Base-by-base conservation (phyloP, 78 protist species). In the Dictyostelium intermedium region DNA sequence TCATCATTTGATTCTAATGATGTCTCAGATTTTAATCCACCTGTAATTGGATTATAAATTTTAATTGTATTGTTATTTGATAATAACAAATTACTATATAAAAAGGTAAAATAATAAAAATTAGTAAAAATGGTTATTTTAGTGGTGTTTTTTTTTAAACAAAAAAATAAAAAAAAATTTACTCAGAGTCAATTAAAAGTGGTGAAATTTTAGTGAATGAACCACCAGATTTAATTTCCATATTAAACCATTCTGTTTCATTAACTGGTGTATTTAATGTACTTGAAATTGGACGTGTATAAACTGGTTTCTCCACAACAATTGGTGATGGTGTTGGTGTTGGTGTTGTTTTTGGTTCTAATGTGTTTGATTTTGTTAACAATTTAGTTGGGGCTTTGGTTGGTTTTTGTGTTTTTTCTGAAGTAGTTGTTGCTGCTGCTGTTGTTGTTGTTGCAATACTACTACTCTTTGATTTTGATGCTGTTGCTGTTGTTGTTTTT, bases 1-100 rank as follows among this genome's bases (percentile, higher is more conserved):
- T 72, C 79, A 34, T 72, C 35, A 9, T 30, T 72, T 72, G 79
- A 34, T 72, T 72, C 79, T 72, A 72, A 34, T 41, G 82, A 77
- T 41, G 50, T 34, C n/a, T 77, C 60, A 5, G 82, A 35, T 77
- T 43, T 77, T 30, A 82, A 20, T 56, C n/a, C 20, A 23, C 86
- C 86, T 30, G 70, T 34, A 56, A 56, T 30, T 35, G 60, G 32
- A 35, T 56, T 82, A 82, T 82, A 82, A 34, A 82, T 56, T 82
- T 82, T 82, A 82, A 82, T 82, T 34, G 35, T 56, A 56, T 30
- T 45, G 27, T 79, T 27, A 79, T 79, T 79, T 39, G 84, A 34
- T 45, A 45, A 37, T 45, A 45, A 79, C 27, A 79, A 45, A 45
- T 45, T 34, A 13, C 84, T 79, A 27, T 2, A 14, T 5, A 16